Base-by-base conservation (phyloP, 2,329 filamentous ascomycete genomes). In the Sporothrix variecibatus region DNA sequence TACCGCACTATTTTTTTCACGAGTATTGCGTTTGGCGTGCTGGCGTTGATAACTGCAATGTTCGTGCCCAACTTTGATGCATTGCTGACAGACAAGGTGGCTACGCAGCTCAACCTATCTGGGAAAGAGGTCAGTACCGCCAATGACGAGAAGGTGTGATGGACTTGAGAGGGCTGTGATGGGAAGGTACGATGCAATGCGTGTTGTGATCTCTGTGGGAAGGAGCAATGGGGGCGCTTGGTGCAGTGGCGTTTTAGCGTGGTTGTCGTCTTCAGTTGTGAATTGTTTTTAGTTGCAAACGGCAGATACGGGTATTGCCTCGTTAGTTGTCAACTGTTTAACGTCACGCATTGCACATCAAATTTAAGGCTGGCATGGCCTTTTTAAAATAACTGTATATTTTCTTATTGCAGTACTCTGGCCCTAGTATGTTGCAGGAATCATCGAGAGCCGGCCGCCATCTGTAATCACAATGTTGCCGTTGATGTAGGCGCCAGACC, bases 1-100 rank as follows among this genome's bases (percentile, higher is more conserved):
- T 80, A 80, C 69, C 73, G 76, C 34, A 80, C 80, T 1, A 79
- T 83, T 4, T 82, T 77, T 64, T 70, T 81, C 12, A 75, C 72
- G 23, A 79, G 76, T 8, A 75, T 81, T 64, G 79, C 78, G 2
- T 81, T 81, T 73, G 72, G 72, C 31, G 79, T 76, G 4, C 23
- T 81, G 4, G 78, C 76, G 3, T 74, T 80, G 20, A 69, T 77
- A 31, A n/a, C 74, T 26, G 74, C 58, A 9, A 73, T 71, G 28
- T 76, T 75, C 20, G 72, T 75, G 40, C 75, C 77, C 20, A 76
- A 77, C 72, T 72, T 64, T 28, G 74, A 77, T 2, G 51, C 73
- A 15, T 31, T 72, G 23, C 71, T 78, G 72, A 76, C 75, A 1
- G 51, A 68, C 31, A 62, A 77, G 28, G 76, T 73, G 74, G 72